These are phyloP conservation scores for Cercophora sp. DNA, from an alignment of 495 filamentous ascomycete species.

Conservation along the genomic window DNA sequence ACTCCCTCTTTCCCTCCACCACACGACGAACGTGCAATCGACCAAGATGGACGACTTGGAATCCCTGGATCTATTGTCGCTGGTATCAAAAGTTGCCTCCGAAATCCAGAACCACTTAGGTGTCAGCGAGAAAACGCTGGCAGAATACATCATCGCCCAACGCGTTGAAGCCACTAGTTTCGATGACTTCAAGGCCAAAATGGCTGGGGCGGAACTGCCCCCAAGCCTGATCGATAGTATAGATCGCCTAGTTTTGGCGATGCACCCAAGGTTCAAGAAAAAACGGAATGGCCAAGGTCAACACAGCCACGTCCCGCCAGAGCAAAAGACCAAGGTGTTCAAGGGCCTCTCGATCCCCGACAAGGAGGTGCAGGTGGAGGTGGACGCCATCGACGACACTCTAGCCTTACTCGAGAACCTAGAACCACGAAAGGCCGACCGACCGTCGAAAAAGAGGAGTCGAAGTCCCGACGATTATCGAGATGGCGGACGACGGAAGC, in stretches of 20 bases:
- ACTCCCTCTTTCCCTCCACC: background rate
- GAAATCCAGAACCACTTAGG: constrained; percentile 94
- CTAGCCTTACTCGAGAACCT: constrained; percentile 85
- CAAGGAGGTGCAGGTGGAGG: constrained; percentile 61
- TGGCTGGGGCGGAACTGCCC: constrained; percentile 83
- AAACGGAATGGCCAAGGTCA: constrained; percentile 36
- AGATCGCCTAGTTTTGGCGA: constrained; percentile 78
- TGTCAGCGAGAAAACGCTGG: constrained; percentile 87
- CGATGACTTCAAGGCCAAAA: constrained; percentile 63
- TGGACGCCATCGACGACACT: constrained; percentile 81
- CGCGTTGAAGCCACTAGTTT: constrained; percentile 69
- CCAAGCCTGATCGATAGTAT: constrained; percentile 85
- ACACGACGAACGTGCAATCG: background rate
- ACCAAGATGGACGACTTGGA: constrained; percentile 80
- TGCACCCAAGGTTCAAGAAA: constrained; percentile 82
- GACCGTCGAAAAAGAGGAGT: constrained; percentile 60
- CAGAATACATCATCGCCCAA: constrained; percentile 91
- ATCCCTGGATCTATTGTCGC: constrained; percentile 83
- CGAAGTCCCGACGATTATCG: constrained; percentile 59
- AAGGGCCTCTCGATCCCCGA: constrained; percentile 88
- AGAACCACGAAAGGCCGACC: constrained; percentile 57
- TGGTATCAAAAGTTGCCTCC: constrained; percentile 90
- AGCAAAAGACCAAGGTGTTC: constrained; percentile 75
- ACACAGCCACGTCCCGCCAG: constrained; percentile 38
- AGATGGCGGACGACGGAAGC: constrained; percentile 48